phyloP scores from a whole-genome alignment of 1,139 yeast genomes.

The Dujonia santamariae region DNA sequence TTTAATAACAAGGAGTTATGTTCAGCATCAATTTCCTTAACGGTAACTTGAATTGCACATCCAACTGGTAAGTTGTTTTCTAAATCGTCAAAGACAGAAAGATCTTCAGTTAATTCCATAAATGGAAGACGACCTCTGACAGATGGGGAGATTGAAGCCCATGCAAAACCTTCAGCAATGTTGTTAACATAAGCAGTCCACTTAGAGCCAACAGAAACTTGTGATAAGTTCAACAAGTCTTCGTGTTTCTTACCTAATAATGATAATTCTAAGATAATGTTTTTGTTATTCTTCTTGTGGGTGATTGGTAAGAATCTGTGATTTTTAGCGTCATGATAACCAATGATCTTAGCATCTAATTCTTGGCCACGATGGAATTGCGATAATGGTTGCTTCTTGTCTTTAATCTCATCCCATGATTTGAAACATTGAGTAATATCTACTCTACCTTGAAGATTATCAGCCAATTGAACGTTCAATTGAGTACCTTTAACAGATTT shows the following conservation, averaged over 20 bases:
- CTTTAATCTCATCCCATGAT: conserved; percentile 50
- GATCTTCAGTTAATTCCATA: conserved; percentile 61
- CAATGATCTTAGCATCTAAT: conserved; percentile 66
- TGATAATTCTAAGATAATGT: conserved; percentile 64
- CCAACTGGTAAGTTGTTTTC: conserved; percentile 67
- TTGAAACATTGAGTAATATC: conserved; percentile 74
- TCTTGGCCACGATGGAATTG: conserved; percentile 57
- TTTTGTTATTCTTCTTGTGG: conserved; percentile 52
- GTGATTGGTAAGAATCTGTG: conserved; percentile 70
- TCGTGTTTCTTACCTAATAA: conserved; percentile 36
- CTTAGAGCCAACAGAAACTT: conserved; percentile 40
- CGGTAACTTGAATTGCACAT: conserved; percentile 59
- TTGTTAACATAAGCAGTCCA: conserved; percentile 54
- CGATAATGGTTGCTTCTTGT: conserved; percentile 57
- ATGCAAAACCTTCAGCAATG: conserved; percentile 50
- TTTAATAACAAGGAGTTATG: conserved; percentile 50
- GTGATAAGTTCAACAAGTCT: conserved; percentile 31
- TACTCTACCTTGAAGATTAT: conserved; percentile 75
- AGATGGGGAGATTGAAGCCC: conserved; percentile 70
- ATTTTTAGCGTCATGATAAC: conserved; percentile 71
- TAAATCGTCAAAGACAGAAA: conserved; percentile 46
- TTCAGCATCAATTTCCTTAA: conserved; percentile 52
- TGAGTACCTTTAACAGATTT: conserved; percentile 70
- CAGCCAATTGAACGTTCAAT: conserved; percentile 73
- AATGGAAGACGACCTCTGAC: conserved; percentile 66